Base-by-base conservation (phyloP, 2,329 filamentous ascomycete genomes). In the Talaromyces sp. region DNA sequence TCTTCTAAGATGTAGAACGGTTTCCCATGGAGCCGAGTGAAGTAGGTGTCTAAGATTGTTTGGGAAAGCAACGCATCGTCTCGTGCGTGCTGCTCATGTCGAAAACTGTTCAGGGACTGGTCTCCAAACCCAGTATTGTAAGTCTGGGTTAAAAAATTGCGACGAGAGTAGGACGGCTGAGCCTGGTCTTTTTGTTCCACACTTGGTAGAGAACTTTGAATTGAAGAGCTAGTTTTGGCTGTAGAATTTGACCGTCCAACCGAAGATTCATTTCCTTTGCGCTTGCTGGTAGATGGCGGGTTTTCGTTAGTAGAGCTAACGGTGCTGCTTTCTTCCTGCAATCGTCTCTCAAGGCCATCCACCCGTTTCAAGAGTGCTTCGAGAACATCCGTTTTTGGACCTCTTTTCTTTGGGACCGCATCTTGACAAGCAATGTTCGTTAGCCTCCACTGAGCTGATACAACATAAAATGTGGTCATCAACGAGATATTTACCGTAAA, bases 381-480 rank as follows among this genome's bases (percentile, higher is more conserved):
- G 33, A 95, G 78, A 4, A 95, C 89, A 70, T 96, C 91, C 28
- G 90, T 95, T 74, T 96, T 96, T 2, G 91, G 91, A 0, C 91
- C 91, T 70, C 91, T 82, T 72, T 95, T 95, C 76, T 95, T 95
- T 0, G 91, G 91, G 17, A 94, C 84, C 25, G 91, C 91, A 77
- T 96, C 90, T 92, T 62, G 51, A 57, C 43, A 46, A 65, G 17
- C 4, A 7, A 28, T 1, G 15, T 8, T 55, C n/a, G 36, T 59
- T 40, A 59, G 37, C 28, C 9, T n/a, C 2, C 28, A 10, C 25
- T 5, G 43, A 25, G 41, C 5, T 28, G 1, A 10, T 45, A 45
- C 10, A 10, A 45, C 41, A 3, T 11, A 11, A 10, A 28, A 45
- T 25, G 21, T 6, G n/a, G 28, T 5, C 4, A 48, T 6, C 11